Conservation (phyloP, 371 early-diverging fungal genomes). For the Dinochytrium kinnereticum region DNA sequence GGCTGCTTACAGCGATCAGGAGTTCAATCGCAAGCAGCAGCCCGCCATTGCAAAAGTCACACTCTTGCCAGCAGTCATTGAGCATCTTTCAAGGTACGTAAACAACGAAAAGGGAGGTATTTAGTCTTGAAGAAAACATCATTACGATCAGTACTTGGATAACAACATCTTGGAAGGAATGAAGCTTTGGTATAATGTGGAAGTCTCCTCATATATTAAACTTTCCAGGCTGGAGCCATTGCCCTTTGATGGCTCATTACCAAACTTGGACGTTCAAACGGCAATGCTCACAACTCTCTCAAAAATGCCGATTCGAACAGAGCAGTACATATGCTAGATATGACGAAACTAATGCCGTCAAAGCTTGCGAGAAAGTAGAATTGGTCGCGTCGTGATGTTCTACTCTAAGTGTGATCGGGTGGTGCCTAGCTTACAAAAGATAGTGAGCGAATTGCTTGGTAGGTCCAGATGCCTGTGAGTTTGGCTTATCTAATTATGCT, state of each 20-base stretch:
- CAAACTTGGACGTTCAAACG: slow-evolving; percentile 89
- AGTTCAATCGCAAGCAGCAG: slow-evolving; percentile 71
- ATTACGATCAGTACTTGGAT: slow-evolving; percentile 69
- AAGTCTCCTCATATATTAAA: not conserved
- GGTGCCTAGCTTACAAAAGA: slow-evolving; percentile 71
- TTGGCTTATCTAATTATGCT: not conserved
- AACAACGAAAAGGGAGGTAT: not conserved
- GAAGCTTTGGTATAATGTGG: slow-evolving; percentile 68
- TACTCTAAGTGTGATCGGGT: slow-evolving; percentile 91
- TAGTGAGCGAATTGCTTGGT: slow-evolving; percentile 81
- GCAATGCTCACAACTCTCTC: slow-evolving; percentile 78
- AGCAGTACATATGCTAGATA: slow-evolving; percentile 54
- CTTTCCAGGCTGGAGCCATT: slow-evolving; percentile 89
- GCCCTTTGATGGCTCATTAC: slow-evolving; percentile 87
- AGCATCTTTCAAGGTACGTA: slow-evolving; percentile 69
- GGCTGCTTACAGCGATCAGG: slow-evolving; percentile 79
- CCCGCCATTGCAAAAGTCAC: slow-evolving; percentile 87
- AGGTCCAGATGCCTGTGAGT: slow-evolving; percentile 27
- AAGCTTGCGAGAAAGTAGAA: slow-evolving; percentile 78
- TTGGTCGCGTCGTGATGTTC: slow-evolving; percentile 95
- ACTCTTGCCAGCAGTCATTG: slow-evolving; percentile 73
- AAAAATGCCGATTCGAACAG: slow-evolving; percentile 81
- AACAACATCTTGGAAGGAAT: slow-evolving; percentile 85
- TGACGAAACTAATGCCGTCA: not conserved
- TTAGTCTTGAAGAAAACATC: slow-evolving; percentile 25